A percentile compares a stretch with the other conserved stretches of the same genome.
Conservation (phyloP, 148 eudicot genomes). For the Salicornia ramosissima region DNA sequence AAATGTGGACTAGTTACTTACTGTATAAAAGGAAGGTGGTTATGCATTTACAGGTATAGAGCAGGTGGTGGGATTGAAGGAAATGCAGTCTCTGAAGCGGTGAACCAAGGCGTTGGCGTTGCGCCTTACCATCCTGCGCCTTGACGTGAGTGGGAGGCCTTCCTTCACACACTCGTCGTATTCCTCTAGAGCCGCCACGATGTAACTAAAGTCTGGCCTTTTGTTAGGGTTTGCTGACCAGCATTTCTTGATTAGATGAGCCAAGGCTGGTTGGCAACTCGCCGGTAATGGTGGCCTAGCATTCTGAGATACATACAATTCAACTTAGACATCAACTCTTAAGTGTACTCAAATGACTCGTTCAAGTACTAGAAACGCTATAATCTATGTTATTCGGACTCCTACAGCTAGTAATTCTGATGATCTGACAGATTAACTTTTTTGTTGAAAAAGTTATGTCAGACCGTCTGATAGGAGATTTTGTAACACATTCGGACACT, state of each 20-base stretch:
- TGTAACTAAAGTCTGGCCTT: conserved; percentile 82
- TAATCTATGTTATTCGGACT: too few species aligned
- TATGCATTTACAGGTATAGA: conserved; percentile 65
- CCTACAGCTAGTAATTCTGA: too few species aligned
- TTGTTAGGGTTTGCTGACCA: conserved; percentile 88
- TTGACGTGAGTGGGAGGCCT: conserved; percentile 79
- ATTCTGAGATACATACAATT: conserved; percentile 40
- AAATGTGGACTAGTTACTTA: not conserved
- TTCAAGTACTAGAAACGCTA: too few species aligned
- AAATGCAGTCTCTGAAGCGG: conserved; percentile 69
- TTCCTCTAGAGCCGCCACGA: conserved; percentile 65
- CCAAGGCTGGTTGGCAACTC: conserved; percentile 90
- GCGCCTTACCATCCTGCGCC: conserved; percentile 45
- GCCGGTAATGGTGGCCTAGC: conserved; percentile 86
- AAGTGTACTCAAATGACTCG: too few species aligned
- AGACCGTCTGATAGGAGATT: too few species aligned
- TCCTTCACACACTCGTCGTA: conserved; percentile 84
- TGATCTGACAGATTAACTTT: too few species aligned
- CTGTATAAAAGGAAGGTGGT: conserved; percentile 17
- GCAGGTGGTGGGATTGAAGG: conserved; percentile 34
- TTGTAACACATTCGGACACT: too few species aligned
- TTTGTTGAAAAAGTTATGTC: too few species aligned
- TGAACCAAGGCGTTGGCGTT: conserved; percentile 47
- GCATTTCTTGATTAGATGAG: conserved; percentile 83
- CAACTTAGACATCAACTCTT: too few species aligned